These are phyloP conservation scores for Lepiota brunneoincarnata DNA, from an alignment of 768 basidiomycete species.

Conservation along the genomic window DNA sequence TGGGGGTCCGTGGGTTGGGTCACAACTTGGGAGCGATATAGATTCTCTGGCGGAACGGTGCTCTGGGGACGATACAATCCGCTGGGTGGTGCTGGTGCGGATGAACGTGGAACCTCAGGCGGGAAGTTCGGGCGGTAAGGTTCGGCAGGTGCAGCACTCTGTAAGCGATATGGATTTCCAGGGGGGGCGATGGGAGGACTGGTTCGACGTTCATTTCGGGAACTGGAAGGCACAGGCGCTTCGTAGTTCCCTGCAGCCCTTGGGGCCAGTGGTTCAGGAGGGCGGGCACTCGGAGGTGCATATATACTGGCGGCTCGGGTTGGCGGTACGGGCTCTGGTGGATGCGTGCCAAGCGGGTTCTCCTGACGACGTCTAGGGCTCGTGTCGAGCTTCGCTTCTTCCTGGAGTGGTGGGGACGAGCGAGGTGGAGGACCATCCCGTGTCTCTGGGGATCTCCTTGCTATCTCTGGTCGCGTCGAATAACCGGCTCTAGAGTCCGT, in stretches of 20 bases:
- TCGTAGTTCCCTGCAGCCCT: neutral
- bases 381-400: conserved; percentile 2
- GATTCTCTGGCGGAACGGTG: conserved; percentile 2
- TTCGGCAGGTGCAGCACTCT: neutral
- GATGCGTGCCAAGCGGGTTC: neutral
- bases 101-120: neutral
- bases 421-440: conserved; percentile 2
- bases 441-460: conserved; percentile 1
- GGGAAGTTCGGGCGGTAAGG: neutral
- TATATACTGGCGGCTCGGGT: neutral
- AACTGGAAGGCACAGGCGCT: neutral
- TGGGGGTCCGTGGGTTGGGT: neutral
- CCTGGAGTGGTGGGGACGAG: conserved; percentile 3
- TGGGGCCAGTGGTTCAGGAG: neutral
- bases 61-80: neutral
- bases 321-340: neutral
- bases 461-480: neutral
- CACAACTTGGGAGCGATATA: neutral
- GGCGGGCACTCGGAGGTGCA: neutral
- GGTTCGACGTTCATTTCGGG: neutral
- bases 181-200: neutral
- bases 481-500: conserved; percentile 3
- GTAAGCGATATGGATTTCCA: neutral
- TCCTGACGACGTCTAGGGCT: conserved; percentile 5
- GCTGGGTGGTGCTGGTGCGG: neutral